These are phyloP conservation scores for Lasiosphaeriaceae sp. DNA, from an alignment of 495 filamentous ascomycete species.

Conservation along the genomic window DNA sequence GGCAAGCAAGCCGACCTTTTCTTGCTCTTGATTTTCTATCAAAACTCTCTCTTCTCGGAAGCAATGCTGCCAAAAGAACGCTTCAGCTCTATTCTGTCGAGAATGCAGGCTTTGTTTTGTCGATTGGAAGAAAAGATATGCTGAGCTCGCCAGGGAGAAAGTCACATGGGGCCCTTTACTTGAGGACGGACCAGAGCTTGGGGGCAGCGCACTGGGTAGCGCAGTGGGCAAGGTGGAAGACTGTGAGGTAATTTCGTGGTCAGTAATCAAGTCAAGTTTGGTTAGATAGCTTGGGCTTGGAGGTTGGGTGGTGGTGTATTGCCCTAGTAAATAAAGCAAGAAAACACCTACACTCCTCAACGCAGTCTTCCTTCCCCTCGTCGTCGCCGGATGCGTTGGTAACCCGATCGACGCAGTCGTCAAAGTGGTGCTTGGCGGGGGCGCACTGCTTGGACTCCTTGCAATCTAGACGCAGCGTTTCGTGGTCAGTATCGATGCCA, in stretches of 20 bases:
- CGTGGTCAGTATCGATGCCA: conserved; percentile 23
- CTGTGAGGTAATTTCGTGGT: conserved; percentile 43
- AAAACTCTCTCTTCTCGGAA: neutral
- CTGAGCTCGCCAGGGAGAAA: neutral
- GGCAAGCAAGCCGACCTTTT: neutral
- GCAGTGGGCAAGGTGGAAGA: conserved; percentile 98
- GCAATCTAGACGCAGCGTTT: conserved; percentile 63
- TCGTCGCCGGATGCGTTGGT: conserved; percentile 60
- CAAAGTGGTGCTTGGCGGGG: conserved; percentile 92
- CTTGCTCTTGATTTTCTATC: neutral
- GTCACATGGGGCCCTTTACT: conserved; percentile 53
- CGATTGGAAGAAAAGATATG: neutral
- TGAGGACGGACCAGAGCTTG: conserved; percentile 86
- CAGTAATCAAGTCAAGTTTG: too few relatives aligned
- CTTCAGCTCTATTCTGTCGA: neutral
- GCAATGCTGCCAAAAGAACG: too few relatives aligned
- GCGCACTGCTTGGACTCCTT: conserved; percentile 76
- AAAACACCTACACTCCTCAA: conserved; percentile 88
- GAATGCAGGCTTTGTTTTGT: conserved; percentile 2
- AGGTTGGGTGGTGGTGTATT: too few relatives aligned
- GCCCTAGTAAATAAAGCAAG: too few relatives aligned
- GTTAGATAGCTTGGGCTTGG: neutral
- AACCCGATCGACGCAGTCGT: conserved; percentile 94
- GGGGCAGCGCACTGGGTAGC: conserved; percentile 87
- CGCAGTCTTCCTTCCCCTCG: conserved; percentile 82